These are phyloP conservation scores for Nevesoporus exiguus DNA, from an alignment of 768 basidiomycete genomes.

Conservation along the genomic window DNA sequence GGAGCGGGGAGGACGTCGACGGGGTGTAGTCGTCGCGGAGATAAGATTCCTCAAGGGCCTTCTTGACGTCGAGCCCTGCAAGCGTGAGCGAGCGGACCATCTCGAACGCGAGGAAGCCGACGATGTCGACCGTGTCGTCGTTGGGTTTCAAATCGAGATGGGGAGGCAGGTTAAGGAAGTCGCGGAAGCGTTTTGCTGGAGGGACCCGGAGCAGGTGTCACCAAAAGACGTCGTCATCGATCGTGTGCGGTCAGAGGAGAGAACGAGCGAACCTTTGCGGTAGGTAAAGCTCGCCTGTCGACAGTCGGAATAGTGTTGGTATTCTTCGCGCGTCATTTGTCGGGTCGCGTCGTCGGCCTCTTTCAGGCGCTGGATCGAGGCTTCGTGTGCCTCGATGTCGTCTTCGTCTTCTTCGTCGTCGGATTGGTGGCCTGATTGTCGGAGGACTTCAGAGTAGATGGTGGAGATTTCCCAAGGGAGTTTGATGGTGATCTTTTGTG, in stretches of 20 bases:
- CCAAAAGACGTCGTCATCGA: neutral
- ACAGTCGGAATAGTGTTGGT: conserved; percentile 95
- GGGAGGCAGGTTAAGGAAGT: conserved; percentile 86
- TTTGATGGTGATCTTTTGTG: conserved; percentile 91
- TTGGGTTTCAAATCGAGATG: conserved; percentile 86
- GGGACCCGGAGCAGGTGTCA: neutral
- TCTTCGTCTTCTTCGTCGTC: conserved; percentile 97
- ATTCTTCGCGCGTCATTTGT: conserved; percentile 95
- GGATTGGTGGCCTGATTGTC: conserved; percentile 71
- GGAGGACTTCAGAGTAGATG: conserved; percentile 84
- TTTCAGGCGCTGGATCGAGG: conserved; percentile 86
- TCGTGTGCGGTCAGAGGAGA: no score
- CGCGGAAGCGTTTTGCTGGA: conserved; percentile 88
- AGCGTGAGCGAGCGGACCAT: conserved; percentile 93
- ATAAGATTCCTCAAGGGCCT: conserved; percentile 68
- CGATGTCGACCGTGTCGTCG: conserved; percentile 94
- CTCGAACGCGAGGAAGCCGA: conserved; percentile 96
- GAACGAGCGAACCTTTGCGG: conserved; percentile 70
- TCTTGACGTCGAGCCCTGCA: conserved; percentile 82
- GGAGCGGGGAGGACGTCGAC: conserved; percentile 46
- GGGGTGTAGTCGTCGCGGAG: conserved; percentile 59
- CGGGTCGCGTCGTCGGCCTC: conserved; percentile 95
- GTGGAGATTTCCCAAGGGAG: conserved; percentile 95
- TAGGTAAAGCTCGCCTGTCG: conserved; percentile 96
- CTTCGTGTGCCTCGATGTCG: conserved; percentile 93